Evolutionary conservation across 768 basidiomycete genomes (phyloP).

Genomic region (Lyophyllum semitale): DNA sequence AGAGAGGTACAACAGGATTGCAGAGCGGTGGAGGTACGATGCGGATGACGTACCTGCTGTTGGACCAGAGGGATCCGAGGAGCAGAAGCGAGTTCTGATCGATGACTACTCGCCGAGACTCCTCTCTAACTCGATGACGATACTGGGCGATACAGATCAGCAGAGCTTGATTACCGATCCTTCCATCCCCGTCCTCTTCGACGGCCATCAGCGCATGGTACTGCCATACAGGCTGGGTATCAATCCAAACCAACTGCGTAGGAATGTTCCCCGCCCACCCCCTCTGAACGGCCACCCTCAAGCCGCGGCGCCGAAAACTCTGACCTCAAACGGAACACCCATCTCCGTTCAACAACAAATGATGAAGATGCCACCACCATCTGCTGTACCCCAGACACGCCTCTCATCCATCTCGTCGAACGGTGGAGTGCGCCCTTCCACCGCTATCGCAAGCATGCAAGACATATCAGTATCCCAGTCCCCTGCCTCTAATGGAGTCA

Average conservation of each 20-base stretch:
- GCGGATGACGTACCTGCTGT: conserved; percentile 58
- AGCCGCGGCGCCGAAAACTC: conserved; percentile 8
- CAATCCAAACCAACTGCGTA: conserved; percentile 32
- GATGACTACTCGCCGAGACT: conserved; percentile 72
- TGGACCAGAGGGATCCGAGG: conserved; percentile 63
- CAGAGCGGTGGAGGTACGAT: conserved; percentile 72
- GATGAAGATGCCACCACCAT: conserved; percentile 64
- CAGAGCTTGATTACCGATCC: conserved; percentile 52
- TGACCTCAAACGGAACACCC: conserved; percentile 43
- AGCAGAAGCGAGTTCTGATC: conserved; percentile 66
- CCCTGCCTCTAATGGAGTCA: conserved; percentile 28
- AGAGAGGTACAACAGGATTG: conserved; percentile 35
- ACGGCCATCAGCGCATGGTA: conserved; percentile 53
- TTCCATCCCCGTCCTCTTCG: conserved; percentile 42
- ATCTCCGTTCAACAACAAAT: conserved; percentile 62
- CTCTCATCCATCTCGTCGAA: conserved; percentile 56
- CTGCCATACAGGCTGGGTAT: conserved; percentile 53
- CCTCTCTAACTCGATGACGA: conserved; percentile 53
- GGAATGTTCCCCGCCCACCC: conserved; percentile 27
- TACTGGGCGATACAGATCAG: conserved; percentile 59
- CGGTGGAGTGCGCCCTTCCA: conserved; percentile 53
- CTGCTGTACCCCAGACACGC: conserved; percentile 55
- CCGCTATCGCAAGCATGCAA: conserved; percentile 29
- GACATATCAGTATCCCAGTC: conserved; percentile 20
- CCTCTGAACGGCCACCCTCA: conserved; percentile 15